Conservation (phyloP, 305 asterid genomes). For the Fraxinus nigra region DNA sequence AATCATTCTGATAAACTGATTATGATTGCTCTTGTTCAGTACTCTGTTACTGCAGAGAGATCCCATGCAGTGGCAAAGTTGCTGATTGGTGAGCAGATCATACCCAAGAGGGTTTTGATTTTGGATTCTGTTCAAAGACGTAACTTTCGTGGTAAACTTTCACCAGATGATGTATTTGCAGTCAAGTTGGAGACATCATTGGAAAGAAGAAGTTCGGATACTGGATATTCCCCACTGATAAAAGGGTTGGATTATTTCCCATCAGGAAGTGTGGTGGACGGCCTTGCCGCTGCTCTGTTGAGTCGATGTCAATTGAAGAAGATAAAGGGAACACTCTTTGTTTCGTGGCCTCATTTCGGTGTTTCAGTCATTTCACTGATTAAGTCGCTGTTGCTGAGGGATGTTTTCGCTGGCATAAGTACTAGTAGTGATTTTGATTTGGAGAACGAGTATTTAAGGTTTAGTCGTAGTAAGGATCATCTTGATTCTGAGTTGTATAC, state of each 20-base stretch:
- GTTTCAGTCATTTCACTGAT: conserved; percentile 50
- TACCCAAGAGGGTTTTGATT: conserved; percentile 71
- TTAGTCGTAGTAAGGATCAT: conserved; percentile 48
- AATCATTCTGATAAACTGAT: conserved; percentile 42
- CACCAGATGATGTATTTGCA: conserved; percentile 66
- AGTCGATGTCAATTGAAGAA: conserved; percentile 71
- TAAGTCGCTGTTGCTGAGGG: conserved; percentile 54
- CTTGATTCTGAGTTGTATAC: conserved; percentile 78
- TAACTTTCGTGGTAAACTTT: conserved; percentile 77
- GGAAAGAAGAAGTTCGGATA: conserved; percentile 43
- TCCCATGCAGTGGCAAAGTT: conserved; percentile 68
- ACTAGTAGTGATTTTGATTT: conserved; percentile 33
- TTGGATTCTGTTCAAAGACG: conserved; percentile 66
- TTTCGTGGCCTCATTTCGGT: conserved; percentile 89
- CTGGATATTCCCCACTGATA: conserved; percentile 35
- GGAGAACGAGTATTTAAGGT: conserved; percentile 44
- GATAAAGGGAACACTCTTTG: conserved; percentile 64
- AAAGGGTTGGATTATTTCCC: conserved; percentile 70
- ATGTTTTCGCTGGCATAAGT: conserved; percentile 49
- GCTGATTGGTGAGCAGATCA: conserved; percentile 66
- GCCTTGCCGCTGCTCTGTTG: conserved; percentile 77
- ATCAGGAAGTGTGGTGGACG: conserved; percentile 92
- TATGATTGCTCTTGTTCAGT: conserved; percentile 64
- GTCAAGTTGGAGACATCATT: conserved; percentile 76
- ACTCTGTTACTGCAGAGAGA: conserved; percentile 69